Conservation (phyloP, 2,329 filamentous ascomycete species). For the Grosmannia penicillata region DNA sequence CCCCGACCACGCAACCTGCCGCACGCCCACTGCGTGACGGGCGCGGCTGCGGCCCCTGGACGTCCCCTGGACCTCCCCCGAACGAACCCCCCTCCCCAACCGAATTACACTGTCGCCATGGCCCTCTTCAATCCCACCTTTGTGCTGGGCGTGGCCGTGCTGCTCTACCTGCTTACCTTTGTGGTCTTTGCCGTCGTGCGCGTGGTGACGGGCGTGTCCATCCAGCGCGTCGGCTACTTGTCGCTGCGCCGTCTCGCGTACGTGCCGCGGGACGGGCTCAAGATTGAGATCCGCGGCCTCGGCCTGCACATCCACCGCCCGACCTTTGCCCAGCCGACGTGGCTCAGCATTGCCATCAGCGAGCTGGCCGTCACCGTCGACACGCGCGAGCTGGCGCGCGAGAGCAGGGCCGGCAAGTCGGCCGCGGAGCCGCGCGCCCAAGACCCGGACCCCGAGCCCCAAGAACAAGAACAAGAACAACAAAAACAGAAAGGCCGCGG, state of each 20-base stretch:
- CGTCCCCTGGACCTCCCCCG: no score
- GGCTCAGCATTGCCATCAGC: constrained; percentile 78
- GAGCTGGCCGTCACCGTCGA: constrained; percentile 79
- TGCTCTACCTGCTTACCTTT: constrained; percentile 83
- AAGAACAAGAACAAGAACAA: no score
- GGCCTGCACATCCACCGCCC: constrained; percentile 82
- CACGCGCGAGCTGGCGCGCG: constrained; percentile 46
- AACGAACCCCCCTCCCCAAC: no score
- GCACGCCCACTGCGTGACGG: no score
- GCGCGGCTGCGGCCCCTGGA: no score
- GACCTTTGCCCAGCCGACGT: constrained; percentile 93
- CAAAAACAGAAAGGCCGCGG: not conserved
- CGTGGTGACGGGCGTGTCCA: constrained; percentile 84
- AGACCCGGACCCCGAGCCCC: no score
- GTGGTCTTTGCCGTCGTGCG: constrained; percentile 85
- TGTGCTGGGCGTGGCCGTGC: constrained; percentile 68
- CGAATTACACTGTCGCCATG: constrained; percentile 34
- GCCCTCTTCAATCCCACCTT: constrained; percentile 63
- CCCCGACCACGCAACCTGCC: no score
- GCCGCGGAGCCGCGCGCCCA: not conserved
- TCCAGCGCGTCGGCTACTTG: constrained; percentile 87
- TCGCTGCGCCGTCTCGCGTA: constrained; percentile 85
- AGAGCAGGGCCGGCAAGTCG: constrained; percentile 21
- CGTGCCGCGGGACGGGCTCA: constrained; percentile 74
- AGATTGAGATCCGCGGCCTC: constrained; percentile 77